Base-by-base conservation (phyloP, 1,284 basidiomycete species). In the Leccinum angustisporum region DNA sequence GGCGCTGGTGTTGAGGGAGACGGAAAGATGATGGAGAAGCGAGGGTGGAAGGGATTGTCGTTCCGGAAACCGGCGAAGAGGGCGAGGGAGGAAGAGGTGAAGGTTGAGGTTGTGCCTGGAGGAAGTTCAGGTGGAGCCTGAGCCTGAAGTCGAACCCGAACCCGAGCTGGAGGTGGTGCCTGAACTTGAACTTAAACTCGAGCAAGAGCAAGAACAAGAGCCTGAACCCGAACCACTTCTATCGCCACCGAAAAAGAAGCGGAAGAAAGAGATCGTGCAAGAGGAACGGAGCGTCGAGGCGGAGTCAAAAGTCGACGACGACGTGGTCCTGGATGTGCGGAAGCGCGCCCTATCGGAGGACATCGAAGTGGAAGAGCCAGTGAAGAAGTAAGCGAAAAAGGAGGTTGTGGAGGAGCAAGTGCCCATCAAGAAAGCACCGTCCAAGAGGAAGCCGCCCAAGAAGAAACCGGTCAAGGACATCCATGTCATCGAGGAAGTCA, bases 21-120 rank as follows among this genome's bases (percentile, higher is more conserved):
- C 67, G 58, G 57, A 56, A 76, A 72, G 68, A 69, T 70, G 48
- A 61, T 66, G 21, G 81, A 80, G 71, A 79, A 75, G 69, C 75
- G 73, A 62, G 81, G 83, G 4, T 74, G 90, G 70, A 87, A 87
- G 71, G 84, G 83, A 3, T 68, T 91, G 68, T 89, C 87, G 57
- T 90, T 91, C 73, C 86, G 84, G 74, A 88, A 86, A 75, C 81
- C 82, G 70, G 80, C 78, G 60, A 84, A 83, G 70, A 78, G 80
- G 57, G 68, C 69, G 59, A 68, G 77, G 58, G 74, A 75, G 54
- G 76, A 76, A 54, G 72, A 70, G 54, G 68, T 72, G 50, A 77
- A 72, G 59, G 62, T 55, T 27, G 67, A 66, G 27, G 54, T 65
- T 14, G 57, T 58, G 13, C 61, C 64, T 10, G 66, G 70, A 78